Percentiles rank a stretch among this genome's conserved stretches.
Evolutionary conservation across 352 stramenopile genomes (phyloP).

Genomic region (Blastocystis sp.): DNA sequence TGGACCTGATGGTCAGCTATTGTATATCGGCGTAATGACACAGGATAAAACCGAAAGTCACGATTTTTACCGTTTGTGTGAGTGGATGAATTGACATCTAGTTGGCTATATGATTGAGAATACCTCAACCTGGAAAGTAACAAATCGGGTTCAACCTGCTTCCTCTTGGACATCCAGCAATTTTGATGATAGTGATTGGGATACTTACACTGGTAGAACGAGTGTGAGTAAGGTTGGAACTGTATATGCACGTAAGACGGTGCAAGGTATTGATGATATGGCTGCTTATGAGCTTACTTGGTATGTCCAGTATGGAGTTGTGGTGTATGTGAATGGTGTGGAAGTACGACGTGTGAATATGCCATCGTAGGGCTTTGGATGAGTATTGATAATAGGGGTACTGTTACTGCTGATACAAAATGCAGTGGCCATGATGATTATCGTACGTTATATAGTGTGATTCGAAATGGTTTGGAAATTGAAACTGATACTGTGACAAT

Average conservation of each 20-base stretch:
- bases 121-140: neutral
- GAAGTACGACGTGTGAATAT: conserved; percentile 55
- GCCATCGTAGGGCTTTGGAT: neutral
- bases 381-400: neutral
- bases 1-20: conserved; percentile 8
- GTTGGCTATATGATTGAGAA: conserved; percentile 23
- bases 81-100: neutral
- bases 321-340: conserved; percentile 58
- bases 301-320: conserved; percentile 38
- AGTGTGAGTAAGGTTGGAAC: neutral
- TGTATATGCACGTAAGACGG: conserved; percentile 11
- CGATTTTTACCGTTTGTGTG: neutral
- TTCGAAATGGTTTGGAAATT: conserved; percentile 55
- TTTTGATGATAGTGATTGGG: conserved; percentile 19
- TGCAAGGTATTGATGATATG: conserved; percentile 7
- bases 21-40: conserved; percentile 31
- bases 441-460: conserved; percentile 14
- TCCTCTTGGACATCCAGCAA: neutral
- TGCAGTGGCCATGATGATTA: neutral
- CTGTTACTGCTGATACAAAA: neutral
- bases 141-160: neutral
- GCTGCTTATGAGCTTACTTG: conserved; percentile 54
- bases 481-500: neutral
- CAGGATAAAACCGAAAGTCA: neutral
- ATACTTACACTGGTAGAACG: neutral